Evolutionary conservation across 257 asterid genomes (phyloP).

Genomic region (Phtheirospermum japonicum): DNA sequence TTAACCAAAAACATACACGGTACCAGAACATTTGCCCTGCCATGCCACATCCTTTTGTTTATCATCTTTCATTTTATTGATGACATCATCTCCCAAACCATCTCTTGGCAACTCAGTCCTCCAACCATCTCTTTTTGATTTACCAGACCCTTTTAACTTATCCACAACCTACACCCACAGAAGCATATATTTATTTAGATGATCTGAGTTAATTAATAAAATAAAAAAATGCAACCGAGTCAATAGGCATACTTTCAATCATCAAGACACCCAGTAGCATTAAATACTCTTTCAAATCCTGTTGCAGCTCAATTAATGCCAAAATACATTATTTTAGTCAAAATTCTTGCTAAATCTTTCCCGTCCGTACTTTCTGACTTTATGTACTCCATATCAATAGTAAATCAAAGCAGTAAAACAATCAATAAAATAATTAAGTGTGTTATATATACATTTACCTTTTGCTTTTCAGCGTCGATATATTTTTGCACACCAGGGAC

Average conservation of each 20-base stretch:
- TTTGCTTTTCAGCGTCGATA: conserved; percentile 79
- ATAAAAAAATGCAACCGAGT: background rate
- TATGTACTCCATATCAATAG: too few species aligned
- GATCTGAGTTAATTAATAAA: conserved; percentile 5
- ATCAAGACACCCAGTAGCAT: too few species aligned
- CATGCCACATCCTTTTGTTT: conserved; percentile 79
- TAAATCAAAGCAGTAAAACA: too few species aligned
- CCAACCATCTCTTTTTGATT: conserved; percentile 86
- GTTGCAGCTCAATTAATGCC: too few species aligned
- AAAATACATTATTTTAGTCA: too few species aligned
- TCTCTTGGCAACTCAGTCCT: conserved; percentile 64
- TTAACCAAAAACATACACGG: conserved; percentile 73
- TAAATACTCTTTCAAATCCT: too few species aligned
- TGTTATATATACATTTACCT: conserved; percentile 38
- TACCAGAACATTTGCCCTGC: conserved; percentile 99
- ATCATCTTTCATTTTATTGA: conserved; percentile 70
- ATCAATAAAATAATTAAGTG: too few species aligned
- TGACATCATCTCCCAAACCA: conserved; percentile 73
- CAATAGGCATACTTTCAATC: too few species aligned
- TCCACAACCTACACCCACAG: conserved; percentile 63
- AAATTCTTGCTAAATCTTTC: background rate
- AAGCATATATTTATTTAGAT: conserved; percentile 10
- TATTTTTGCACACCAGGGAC: conserved; percentile 78
- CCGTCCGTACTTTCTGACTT: too few species aligned
- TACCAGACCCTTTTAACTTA: conserved; percentile 83